Evolutionary conservation across 257 asterid genomes (phyloP).

Genomic region (Solanum medicagineum): DNA sequence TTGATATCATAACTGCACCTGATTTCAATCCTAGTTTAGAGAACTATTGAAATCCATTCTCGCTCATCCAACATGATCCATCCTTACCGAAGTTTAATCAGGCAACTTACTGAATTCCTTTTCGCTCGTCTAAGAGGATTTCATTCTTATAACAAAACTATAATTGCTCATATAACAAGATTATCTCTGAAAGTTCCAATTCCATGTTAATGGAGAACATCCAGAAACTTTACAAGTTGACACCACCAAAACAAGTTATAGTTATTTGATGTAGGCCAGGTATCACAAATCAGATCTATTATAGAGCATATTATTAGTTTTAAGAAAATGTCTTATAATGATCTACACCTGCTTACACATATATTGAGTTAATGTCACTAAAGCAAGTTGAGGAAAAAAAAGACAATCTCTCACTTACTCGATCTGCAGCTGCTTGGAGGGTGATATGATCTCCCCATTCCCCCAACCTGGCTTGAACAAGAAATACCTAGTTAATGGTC

Average conservation of each 20-base stretch:
- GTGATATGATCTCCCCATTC: slow-evolving; percentile 99
- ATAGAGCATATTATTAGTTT: background rate
- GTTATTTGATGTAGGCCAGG: background rate
- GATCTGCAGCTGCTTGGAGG: slow-evolving; percentile 96
- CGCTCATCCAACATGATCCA: background rate
- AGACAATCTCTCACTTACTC: slow-evolving; percentile 34
- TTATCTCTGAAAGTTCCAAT: background rate
- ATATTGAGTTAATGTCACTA: background rate
- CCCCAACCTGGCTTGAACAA: slow-evolving; percentile 38
- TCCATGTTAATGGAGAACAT: background rate
- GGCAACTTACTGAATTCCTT: background rate
- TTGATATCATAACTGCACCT: background rate
- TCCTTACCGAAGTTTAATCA: background rate
- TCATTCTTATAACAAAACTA: background rate
- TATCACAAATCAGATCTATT: background rate
- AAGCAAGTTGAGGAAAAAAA: background rate
- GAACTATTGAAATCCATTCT: background rate
- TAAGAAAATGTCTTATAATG: background rate
- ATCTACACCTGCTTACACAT: background rate
- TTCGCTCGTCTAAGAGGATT: background rate
- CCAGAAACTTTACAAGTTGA: background rate
- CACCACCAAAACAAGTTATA: background rate
- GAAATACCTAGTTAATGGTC: slow-evolving; percentile 7
- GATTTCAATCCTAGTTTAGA: background rate
- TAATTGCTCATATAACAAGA: background rate